These are phyloP conservation scores for Zasmidium angulare DNA, from an alignment of 2,329 filamentous ascomycete species.

Conservation along the genomic window DNA sequence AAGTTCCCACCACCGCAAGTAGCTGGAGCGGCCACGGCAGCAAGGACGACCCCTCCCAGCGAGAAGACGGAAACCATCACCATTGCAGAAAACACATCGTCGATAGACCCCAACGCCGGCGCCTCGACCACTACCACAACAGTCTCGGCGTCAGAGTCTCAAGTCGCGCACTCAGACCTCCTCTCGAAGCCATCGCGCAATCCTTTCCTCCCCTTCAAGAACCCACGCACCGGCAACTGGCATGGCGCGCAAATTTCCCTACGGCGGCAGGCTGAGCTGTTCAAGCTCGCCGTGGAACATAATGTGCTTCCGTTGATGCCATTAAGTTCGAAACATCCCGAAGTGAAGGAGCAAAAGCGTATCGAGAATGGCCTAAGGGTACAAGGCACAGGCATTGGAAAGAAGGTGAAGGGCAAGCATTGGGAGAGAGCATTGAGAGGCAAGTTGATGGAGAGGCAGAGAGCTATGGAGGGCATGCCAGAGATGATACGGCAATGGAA, in stretches of 20 bases:
- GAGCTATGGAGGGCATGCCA: slow-evolving; percentile 94
- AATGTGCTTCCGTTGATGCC: slow-evolving; percentile 37
- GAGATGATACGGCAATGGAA: slow-evolving; percentile 91
- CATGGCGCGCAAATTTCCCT: slow-evolving; percentile 80
- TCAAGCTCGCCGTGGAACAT: slow-evolving; percentile 73
- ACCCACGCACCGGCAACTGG: slow-evolving; percentile 78
- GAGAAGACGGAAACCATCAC: slow-evolving; percentile 44
- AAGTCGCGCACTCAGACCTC: slow-evolving; percentile 31
- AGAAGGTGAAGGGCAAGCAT: slow-evolving; percentile 91
- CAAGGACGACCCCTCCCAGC: slow-evolving; percentile 26
- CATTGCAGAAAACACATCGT: slow-evolving; percentile 34
- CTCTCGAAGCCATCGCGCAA: slow-evolving; percentile 50
- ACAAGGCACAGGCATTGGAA: slow-evolving; percentile 82
- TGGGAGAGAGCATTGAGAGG: slow-evolving; percentile 84
- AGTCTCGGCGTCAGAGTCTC: slow-evolving; percentile 43
- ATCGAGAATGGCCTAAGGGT: slow-evolving; percentile 79
- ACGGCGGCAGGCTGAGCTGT: slow-evolving; percentile 83
- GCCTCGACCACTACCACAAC: slow-evolving; percentile 31
- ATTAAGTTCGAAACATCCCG: slow-evolving; percentile 40
- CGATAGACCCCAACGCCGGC: slow-evolving; percentile 44
- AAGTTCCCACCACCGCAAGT: slow-evolving; percentile 71
- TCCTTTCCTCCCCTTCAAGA: slow-evolving; percentile 78
- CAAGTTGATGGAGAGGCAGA: slow-evolving; percentile 81
- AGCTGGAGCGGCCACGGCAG: slow-evolving; percentile 13
- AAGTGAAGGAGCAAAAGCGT: slow-evolving; percentile 66